Evolutionary conservation across 2,329 filamentous ascomycete genomes (phyloP).

Genomic region (Tolypocladium pustulatum): DNA sequence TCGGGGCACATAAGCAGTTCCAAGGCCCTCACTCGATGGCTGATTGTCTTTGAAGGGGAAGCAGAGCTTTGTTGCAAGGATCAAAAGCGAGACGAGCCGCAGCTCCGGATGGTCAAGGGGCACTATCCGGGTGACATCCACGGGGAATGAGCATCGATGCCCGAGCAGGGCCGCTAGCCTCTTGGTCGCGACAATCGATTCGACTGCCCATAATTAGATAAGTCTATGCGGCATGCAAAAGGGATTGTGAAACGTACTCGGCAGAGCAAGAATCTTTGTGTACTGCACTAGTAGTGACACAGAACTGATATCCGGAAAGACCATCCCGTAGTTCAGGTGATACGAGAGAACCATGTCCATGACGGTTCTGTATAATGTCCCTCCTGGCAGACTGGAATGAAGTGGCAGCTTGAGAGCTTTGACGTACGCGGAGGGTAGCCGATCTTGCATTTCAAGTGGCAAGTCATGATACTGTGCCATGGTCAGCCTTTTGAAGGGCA

Average conservation of each 20-base stretch:
- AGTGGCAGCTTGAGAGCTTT: slow-evolving; percentile 42
- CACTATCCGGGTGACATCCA: slow-evolving; percentile 30
- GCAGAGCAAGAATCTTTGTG: slow-evolving; percentile 62
- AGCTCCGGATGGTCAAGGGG: slow-evolving; percentile 62
- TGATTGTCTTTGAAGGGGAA: slow-evolving; percentile 61
- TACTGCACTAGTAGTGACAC: slow-evolving; percentile 59
- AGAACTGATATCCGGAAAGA: slow-evolving; percentile 63
- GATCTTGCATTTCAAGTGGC: slow-evolving; percentile 53
- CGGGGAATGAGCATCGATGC: slow-evolving; percentile 43
- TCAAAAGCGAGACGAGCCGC: slow-evolving; percentile 57
- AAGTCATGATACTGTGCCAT: slow-evolving; percentile 40
- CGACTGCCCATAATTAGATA: slow-evolving; percentile 37
- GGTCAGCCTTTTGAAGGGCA: not conserved
- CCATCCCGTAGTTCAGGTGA: slow-evolving; percentile 55
- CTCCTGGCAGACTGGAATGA: slow-evolving; percentile 30
- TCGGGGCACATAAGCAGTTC: slow-evolving; percentile 6
- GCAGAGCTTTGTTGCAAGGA: slow-evolving; percentile 68
- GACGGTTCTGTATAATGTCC: slow-evolving; percentile 54
- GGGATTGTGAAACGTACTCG: slow-evolving; percentile 38
- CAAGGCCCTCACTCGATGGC: slow-evolving; percentile 15
- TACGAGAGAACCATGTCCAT: slow-evolving; percentile 54
- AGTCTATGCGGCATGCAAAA: slow-evolving; percentile 8
- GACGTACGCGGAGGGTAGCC: slow-evolving; percentile 53
- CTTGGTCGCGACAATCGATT: slow-evolving; percentile 26
- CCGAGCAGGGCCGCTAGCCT: slow-evolving; percentile 38